Evolutionary conservation across 345 rosid genomes (phyloP), one percentile per base, ranked within the genome.

Genomic region (Pseudoturritis turrita): DNA sequence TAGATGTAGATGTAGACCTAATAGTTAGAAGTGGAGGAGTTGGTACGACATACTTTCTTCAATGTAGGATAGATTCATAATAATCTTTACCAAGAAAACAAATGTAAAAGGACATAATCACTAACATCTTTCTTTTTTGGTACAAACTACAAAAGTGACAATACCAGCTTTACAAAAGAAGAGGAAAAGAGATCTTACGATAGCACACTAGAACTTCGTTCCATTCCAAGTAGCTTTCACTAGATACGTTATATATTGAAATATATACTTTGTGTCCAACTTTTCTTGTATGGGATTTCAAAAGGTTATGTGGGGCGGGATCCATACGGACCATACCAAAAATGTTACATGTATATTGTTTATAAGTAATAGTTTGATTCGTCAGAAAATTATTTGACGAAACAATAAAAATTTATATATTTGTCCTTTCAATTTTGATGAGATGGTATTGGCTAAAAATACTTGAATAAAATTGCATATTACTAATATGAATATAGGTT

Each of bases 21-120:
- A 64, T 19, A 35, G 3, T 47, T 64, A 21, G 45, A 22, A 64
- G 69, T 49, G 22, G 69, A 3, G 18, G 69, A 35, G 57, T 49
- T 21, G 57, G 21, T 33, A 49, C 33, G 12, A 14, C 9, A 7
- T 33, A 70, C 39, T 46, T 35, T 58, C 15, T 49, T 49, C 40
- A 51, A 9, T 59, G 54, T 25, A 6, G 5, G 18, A 39, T 49
- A 49, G 21, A 36, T 47, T 56, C 59, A 39, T 37, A 49, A 12
- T 11, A 47, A 47, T 46, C 22, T 59, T 70, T 47, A 47, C 59
- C 59, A 70, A 59, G 22, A 15, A 58, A 58, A 50, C 40, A 46
- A 47, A 33, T 19, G 39, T 17, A 35, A 67, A 69, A 45, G 5
- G 65, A 70, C 37, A 22, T 14, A 22, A 45, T 57, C 57, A 21